Conservation (phyloP, 208 protist genomes). For the Leishmania braziliensis region DNA sequence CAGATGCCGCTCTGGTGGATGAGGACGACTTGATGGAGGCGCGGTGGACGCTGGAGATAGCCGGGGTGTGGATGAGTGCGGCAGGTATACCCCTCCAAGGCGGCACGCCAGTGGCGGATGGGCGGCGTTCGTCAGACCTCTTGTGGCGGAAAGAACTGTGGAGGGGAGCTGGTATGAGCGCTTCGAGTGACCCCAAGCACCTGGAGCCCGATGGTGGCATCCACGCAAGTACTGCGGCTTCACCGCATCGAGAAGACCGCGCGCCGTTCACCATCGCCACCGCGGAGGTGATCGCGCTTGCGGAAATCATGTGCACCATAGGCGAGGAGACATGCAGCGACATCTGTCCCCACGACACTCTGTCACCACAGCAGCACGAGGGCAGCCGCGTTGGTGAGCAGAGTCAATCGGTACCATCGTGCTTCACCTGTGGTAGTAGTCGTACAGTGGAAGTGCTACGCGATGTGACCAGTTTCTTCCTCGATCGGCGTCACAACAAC, state of each 20-base stretch:
- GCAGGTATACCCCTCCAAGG: neutral
- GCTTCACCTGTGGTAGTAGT: neutral
- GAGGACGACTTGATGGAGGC: constrained; percentile 15
- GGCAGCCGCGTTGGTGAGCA: neutral
- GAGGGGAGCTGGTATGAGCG: neutral
- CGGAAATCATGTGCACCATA: neutral
- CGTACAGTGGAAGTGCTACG: neutral
- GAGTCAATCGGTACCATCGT: neutral
- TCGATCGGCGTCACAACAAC: neutral
- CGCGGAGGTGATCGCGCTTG: constrained; percentile 5
- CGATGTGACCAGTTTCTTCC: neutral
- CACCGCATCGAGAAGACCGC: neutral
- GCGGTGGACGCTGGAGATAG: constrained; percentile 16
- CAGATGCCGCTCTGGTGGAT: neutral
- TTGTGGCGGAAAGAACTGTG: neutral
- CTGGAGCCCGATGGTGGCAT: neutral
- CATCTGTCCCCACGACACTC: neutral
- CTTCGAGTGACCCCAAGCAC: neutral
- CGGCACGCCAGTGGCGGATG: neutral
- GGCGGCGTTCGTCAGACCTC: neutral
- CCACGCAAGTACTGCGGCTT: neutral
- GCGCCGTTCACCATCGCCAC: neutral
- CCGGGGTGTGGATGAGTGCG: constrained; percentile 6
- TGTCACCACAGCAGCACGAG: neutral
- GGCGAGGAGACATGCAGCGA: neutral